Percentiles rank a stretch among this genome's conserved stretches.
phyloP scores from a whole-genome alignment of 2,329 filamentous ascomycete species.

The Didymella pomorum region DNA sequence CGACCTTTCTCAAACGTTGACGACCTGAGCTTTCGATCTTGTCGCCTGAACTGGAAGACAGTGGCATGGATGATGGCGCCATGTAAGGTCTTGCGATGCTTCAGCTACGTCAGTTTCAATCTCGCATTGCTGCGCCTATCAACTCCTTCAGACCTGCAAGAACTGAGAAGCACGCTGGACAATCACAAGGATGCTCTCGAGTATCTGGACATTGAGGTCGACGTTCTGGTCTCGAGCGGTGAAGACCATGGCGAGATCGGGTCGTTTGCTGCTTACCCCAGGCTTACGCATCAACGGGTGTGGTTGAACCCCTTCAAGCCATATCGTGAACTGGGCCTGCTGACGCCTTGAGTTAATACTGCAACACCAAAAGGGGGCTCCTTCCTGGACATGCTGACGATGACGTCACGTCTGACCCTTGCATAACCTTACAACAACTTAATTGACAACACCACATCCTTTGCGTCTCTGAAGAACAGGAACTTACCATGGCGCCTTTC shows the following conservation, averaged over 20 bases:
- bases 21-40: conserved; percentile 13
- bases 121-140: conserved; percentile 14
- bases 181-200: not conserved
- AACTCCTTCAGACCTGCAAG: conserved; percentile 9
- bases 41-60: conserved; percentile 19
- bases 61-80: conserved; percentile 20
- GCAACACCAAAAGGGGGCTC: not conserved
- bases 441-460: not conserved
- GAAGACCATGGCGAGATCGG: conserved; percentile 14
- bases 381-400: not conserved
- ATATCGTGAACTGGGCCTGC: conserved; percentile 16
- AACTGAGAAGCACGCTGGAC: conserved; percentile 7
- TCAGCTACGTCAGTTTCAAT: conserved; percentile 21
- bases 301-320: conserved; percentile 21
- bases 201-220: conserved; percentile 19
- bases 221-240: conserved; percentile 14
- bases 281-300: conserved; percentile 14
- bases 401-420: conserved; percentile 18
- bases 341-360: conserved; percentile 1
- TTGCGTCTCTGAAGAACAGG: not conserved
- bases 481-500: conserved; percentile 1
- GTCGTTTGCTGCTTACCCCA: conserved; percentile 6
- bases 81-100: conserved; percentile 11
- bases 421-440: not conserved
- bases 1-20: conserved; percentile 14